Percentiles rank a stretch among this genome's conserved stretches.
Conservation (phyloP, 768 basidiomycete species). For the Hygrophorus pudorinus region DNA sequence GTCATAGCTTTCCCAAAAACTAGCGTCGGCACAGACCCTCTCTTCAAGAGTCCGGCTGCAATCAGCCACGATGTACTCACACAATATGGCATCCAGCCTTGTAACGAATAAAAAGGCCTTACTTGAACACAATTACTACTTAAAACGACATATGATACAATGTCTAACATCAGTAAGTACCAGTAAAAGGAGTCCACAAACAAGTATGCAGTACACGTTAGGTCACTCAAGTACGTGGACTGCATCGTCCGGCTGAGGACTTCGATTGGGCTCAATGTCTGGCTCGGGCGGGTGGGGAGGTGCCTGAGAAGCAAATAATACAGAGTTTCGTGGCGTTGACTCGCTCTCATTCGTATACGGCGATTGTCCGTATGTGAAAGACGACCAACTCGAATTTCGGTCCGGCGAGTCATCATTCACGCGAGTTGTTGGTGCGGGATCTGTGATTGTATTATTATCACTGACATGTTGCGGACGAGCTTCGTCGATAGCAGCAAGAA, state of each 20-base stretch:
- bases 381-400: slow-evolving; percentile 26
- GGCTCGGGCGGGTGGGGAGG: slow-evolving; percentile 10
- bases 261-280: background rate
- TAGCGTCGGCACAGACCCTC: slow-evolving; percentile 68
- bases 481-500: slow-evolving; percentile 69
- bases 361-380: slow-evolving; percentile 28
- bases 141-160: background rate
- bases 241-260: background rate
- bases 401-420: slow-evolving; percentile 16
- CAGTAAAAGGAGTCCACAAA: slow-evolving; percentile 1
- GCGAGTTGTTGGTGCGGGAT: slow-evolving; percentile 15
- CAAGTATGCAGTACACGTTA: background rate
- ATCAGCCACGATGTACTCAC: slow-evolving; percentile 40
- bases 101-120: slow-evolving; percentile 4
- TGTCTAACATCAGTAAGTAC: background rate
- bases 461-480: slow-evolving; percentile 24
- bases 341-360: slow-evolving; percentile 14
- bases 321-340: slow-evolving; percentile 21
- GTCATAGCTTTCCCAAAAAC: slow-evolving; percentile 98
- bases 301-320: slow-evolving; percentile 17
- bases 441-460: slow-evolving; percentile 12
- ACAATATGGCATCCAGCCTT: slow-evolving; percentile 52
- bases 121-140: background rate
- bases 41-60: slow-evolving; percentile 81
- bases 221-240: background rate